Evolutionary conservation across 2,329 filamentous ascomycete genomes (phyloP).

Genomic region (Bipolaris cookei): DNA sequence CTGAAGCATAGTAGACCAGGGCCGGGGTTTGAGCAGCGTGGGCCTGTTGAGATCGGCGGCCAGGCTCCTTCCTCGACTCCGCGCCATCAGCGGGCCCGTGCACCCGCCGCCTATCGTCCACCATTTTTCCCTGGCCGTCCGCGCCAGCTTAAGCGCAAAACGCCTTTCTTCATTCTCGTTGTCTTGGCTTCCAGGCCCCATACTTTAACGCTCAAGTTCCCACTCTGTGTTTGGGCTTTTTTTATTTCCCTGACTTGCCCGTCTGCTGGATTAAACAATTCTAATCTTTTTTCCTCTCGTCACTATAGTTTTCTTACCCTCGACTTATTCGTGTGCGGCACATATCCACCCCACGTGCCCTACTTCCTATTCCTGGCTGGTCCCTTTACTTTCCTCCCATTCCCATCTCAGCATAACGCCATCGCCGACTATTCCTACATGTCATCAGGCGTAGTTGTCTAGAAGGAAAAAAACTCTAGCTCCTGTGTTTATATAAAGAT

Average conservation of each 20-base stretch:
- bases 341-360: conserved; percentile 6
- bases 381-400: conserved; percentile 18
- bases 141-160: conserved; percentile 2
- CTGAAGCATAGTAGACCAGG: conserved; percentile 12
- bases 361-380: conserved; percentile 24
- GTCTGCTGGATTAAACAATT: conserved; percentile 18
- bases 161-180: neutral
- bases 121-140: neutral
- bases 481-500: conserved; percentile 23
- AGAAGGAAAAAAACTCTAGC: neutral
- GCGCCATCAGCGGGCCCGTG: neutral
- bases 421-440: conserved; percentile 24
- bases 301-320: conserved; percentile 4
- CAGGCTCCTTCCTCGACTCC: conserved; percentile 4
- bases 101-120: neutral
- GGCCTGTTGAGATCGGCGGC: conserved; percentile 25
- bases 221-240: conserved; percentile 35
- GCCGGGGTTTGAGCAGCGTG: conserved; percentile 9
- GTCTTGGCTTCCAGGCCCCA: conserved; percentile 38
- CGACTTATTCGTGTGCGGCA: conserved; percentile 23
- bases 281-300: conserved; percentile 6
- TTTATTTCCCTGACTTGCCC: neutral
- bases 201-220: conserved; percentile 35
- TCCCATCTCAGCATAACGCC: conserved; percentile 1
- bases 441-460: conserved; percentile 19